phyloP scores from a whole-genome alignment of 2,329 filamentous ascomycete species.

The Nothopassalora personata region DNA sequence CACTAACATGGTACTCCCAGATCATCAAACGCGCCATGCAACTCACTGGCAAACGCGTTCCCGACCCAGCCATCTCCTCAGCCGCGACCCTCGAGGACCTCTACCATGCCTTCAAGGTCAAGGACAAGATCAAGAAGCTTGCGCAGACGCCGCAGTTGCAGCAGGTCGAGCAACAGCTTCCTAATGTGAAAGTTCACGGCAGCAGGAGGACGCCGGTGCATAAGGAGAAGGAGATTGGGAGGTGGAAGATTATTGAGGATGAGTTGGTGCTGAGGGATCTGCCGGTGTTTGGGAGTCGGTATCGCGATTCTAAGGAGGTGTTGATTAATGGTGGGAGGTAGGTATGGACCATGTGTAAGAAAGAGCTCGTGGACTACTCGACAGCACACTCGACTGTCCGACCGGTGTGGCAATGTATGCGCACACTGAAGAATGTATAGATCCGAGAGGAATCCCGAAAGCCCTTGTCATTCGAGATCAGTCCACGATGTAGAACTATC shows the following conservation, averaged over 20 bases:
- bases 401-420: too few species aligned
- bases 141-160: slow-evolving; percentile 52
- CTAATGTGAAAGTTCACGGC: slow-evolving; percentile 65
- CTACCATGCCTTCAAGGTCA: slow-evolving; percentile 32
- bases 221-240: slow-evolving; percentile 64
- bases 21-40: slow-evolving; percentile 75
- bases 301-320: neutral
- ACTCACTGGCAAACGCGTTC: slow-evolving; percentile 69
- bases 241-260: slow-evolving; percentile 73
- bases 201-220: slow-evolving; percentile 65
- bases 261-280: slow-evolving; percentile 61
- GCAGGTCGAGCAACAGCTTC: slow-evolving; percentile 47
- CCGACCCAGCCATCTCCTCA: slow-evolving; percentile 59
- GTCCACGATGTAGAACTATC: too few species aligned
- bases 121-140: slow-evolving; percentile 51
- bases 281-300: slow-evolving; percentile 39
- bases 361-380: too few species aligned
- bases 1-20: slow-evolving; percentile 45
- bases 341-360: neutral
- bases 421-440: too few species aligned
- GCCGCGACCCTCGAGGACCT: slow-evolving; percentile 36
- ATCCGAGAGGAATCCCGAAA: too few species aligned
- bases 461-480: too few species aligned
- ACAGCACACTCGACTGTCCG: too few species aligned
- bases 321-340: neutral